Evolutionary conservation across 345 rosid species (phyloP).

Genomic region (Acer campestre): DNA sequence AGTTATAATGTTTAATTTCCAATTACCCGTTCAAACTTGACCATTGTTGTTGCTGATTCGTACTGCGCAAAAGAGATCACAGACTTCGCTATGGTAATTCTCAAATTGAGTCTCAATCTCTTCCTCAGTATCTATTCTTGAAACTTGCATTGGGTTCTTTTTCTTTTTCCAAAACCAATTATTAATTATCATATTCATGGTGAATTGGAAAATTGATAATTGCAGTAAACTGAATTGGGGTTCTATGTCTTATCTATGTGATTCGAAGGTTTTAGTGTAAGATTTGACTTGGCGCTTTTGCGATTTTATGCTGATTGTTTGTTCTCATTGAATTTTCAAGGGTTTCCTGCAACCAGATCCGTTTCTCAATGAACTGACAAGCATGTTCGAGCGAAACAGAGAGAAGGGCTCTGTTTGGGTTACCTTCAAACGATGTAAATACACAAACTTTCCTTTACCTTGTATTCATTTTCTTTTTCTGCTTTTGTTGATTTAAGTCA

Average conservation of each 20-base stretch:
- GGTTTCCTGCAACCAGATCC: conserved; percentile 84
- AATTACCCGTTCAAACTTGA: not conserved
- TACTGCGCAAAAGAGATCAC: not conserved
- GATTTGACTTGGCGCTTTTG: not conserved
- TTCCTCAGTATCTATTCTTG: not conserved
- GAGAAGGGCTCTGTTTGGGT: conserved; percentile 93
- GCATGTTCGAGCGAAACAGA: conserved; percentile 82
- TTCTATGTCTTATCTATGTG: not conserved
- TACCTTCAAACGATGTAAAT: conserved; percentile 86
- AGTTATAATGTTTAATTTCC: not conserved
- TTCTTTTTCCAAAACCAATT: not conserved
- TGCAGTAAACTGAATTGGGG: not conserved
- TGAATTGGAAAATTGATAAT: not conserved
- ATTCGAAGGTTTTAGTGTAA: not conserved
- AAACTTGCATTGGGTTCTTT: not conserved
- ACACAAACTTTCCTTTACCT: not conserved
- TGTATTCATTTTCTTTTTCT: not conserved
- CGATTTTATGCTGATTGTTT: not conserved
- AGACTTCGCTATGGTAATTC: conserved; percentile 26
- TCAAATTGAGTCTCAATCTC: not conserved
- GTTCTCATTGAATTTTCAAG: conserved; percentile 30
- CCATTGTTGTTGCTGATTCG: not conserved
- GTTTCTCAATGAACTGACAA: conserved; percentile 84
- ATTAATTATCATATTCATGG: not conserved
- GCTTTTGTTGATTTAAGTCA: not conserved